Conservation (phyloP, 768 basidiomycete genomes). For the Sistotremastrum suecicum region DNA sequence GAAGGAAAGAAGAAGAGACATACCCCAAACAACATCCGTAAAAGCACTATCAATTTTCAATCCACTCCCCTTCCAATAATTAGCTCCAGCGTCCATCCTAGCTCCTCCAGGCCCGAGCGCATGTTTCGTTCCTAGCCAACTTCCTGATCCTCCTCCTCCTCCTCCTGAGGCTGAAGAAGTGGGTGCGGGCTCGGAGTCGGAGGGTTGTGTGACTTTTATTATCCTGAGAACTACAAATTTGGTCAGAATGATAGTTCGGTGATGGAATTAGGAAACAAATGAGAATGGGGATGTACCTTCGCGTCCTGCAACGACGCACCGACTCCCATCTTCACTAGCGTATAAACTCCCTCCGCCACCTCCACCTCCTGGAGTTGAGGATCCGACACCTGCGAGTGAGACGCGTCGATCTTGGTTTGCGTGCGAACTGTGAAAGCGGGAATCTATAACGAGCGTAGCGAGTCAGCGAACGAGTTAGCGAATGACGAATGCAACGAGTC, state of each 20-base stretch:
- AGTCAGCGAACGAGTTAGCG: too few relatives aligned
- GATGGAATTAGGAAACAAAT: neutral
- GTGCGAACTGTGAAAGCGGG: too few relatives aligned
- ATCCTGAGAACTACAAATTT: too few relatives aligned
- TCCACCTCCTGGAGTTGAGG: too few relatives aligned
- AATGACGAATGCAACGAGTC: too few relatives aligned
- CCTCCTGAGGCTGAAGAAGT: too few relatives aligned
- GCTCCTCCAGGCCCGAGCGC: conserved; percentile 44
- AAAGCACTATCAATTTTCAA: conserved; percentile 66
- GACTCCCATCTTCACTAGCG: conserved; percentile 41
- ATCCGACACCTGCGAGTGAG: too few relatives aligned
- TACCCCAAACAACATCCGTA: conserved; percentile 74
- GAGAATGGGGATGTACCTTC: conserved; percentile 38
- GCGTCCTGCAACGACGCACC: conserved; percentile 65
- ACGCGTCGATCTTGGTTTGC: too few relatives aligned
- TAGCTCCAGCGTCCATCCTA: conserved; percentile 58
- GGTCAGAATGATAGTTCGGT: neutral
- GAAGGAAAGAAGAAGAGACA: conserved; percentile 6
- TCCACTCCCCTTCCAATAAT: conserved; percentile 66
- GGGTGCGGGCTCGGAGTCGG: conserved; percentile 24
- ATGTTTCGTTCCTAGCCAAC: conserved; percentile 18
- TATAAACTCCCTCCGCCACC: too few relatives aligned
- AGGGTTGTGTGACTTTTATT: conserved; percentile 28
- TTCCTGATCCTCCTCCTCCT: neutral
- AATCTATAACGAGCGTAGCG: too few relatives aligned